These are phyloP conservation scores for Aspergillus hiratsukae DNA, from an alignment of 2,329 filamentous ascomycete species.

Conservation along the genomic window DNA sequence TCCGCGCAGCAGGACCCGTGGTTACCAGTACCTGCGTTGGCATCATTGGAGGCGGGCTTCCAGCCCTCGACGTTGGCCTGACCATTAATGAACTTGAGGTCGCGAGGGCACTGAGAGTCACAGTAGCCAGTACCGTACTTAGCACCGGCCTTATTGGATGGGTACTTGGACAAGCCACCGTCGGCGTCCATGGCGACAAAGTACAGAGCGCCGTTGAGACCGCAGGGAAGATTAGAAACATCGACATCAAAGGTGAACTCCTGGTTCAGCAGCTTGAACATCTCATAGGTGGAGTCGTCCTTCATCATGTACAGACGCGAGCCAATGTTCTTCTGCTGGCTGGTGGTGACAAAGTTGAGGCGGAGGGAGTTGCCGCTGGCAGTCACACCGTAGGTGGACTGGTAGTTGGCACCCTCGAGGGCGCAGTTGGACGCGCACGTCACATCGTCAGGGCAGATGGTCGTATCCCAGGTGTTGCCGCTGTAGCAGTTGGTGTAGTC, in stretches of 20 bases:
- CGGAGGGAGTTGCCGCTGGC: slow-evolving; percentile 47
- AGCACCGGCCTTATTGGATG: slow-evolving; percentile 54
- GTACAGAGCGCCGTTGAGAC: slow-evolving; percentile 68
- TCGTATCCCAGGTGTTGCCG: slow-evolving; percentile 49
- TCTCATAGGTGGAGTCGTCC: slow-evolving; percentile 58
- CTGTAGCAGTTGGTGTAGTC: slow-evolving; percentile 56
- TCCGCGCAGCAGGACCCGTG: slow-evolving; percentile 63
- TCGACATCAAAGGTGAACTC: slow-evolving; percentile 72
- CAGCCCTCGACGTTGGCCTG: slow-evolving; percentile 55
- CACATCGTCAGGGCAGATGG: slow-evolving; percentile 46
- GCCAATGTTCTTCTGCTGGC: slow-evolving; percentile 34
- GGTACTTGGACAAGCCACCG: slow-evolving; percentile 52
- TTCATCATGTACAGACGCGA: slow-evolving; percentile 63
- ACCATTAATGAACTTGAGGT: slow-evolving; percentile 44
- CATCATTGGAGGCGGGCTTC: slow-evolving; percentile 49
- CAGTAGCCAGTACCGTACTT: slow-evolving; percentile 62
- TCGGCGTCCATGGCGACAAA: slow-evolving; percentile 58
- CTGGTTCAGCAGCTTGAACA: slow-evolving; percentile 61
- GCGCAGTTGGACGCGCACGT: slow-evolving; percentile 55
- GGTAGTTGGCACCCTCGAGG: slow-evolving; percentile 54
- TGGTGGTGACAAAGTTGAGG: slow-evolving; percentile 45
- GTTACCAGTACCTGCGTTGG: slow-evolving; percentile 50
- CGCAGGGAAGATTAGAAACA: slow-evolving; percentile 63
- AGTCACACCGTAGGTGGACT: slow-evolving; percentile 49
- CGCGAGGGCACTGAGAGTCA: slow-evolving; percentile 54